Base-by-base conservation (phyloP, 495 filamentous ascomycete species). In the Durotheca rogersii region DNA sequence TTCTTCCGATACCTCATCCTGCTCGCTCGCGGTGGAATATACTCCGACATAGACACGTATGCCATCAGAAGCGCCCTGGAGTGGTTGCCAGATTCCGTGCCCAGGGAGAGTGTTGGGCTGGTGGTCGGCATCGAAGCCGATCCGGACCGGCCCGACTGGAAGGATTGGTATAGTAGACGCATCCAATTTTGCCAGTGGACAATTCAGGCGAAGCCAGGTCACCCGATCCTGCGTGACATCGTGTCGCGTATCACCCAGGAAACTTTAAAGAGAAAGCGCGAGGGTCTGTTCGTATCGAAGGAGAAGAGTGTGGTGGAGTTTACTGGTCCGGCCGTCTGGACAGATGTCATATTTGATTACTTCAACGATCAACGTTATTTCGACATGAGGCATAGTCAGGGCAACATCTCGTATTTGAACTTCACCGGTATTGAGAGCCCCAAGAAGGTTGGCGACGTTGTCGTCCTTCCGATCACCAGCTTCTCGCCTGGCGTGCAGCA, bases 101-200 rank as follows among this genome's bases (percentile, higher is more conserved):
- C 92, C 30, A 79, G 82, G 41, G 80, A 81, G 37, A 80, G 82
- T 3, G 77, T 96, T 47, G 94, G 93, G 2, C 72, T 97, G 25
- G 84, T 97, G 16, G 77, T 96, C 56, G 93, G 93, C 33, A 96
- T 98, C 50, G 93, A 98, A 68, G 93, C 93, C 3, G 93, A 98
- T 61, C 91, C 93, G 1, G 90, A 97, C 66, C 79, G 93, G 32
- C 78, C 81, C 1, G 93, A 98, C 60, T 98, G 93, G 93, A 79
- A 81, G 25, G 77, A 95, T 0, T 98, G 93, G 93, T 98, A 96
- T 70, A 90, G 89, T 41, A 86, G 93, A 41, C 78, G 93, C 19
- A 89, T 98, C 40, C 93, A 98, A 61, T 98, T 98, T 68, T 98
- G 93, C 68, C 93, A 98, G 65, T 98, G 93, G 93, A 98, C 93